phyloP scores from a whole-genome alignment of 257 asterid genomes.

The Solanum clarkiae region DNA sequence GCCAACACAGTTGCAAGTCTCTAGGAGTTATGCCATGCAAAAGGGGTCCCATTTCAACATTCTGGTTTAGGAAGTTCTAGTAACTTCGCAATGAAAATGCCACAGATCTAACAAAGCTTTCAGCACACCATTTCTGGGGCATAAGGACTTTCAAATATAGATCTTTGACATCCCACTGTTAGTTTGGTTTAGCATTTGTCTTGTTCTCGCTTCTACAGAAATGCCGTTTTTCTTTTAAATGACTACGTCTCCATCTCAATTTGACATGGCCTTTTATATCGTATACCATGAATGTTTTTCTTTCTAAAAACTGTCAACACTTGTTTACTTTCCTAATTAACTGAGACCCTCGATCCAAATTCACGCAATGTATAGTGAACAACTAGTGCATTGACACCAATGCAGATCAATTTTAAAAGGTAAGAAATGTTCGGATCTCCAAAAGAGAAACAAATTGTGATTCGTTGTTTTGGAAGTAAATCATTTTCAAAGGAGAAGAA shows the following conservation, averaged over 20 bases:
- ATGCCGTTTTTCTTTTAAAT: not conserved
- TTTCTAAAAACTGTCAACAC: not conserved
- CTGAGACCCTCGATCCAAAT: not conserved
- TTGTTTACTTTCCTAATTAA: not conserved
- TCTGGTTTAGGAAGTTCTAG: not conserved
- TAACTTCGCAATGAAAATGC: not conserved
- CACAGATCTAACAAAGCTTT: not conserved
- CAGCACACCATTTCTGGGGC: not conserved
- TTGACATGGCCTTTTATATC: not conserved
- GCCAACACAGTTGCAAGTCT: not conserved
- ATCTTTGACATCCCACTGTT: not conserved
- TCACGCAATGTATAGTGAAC: not conserved
- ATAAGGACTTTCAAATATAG: not conserved
- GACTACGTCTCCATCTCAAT: not conserved
- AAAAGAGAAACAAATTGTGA: not conserved
- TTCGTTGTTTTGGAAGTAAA: not conserved
- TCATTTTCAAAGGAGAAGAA: not conserved
- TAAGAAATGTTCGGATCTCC: not conserved
- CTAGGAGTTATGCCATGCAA: not conserved
- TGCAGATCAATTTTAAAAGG: not conserved
- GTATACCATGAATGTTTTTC: not conserved
- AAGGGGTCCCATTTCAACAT: not conserved
- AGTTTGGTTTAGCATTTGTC: not conserved
- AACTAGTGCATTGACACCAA: not conserved
- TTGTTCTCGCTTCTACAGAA: not conserved